Base-by-base conservation (phyloP, 805 yeast genomes). In the Pichia nakasei region DNA sequence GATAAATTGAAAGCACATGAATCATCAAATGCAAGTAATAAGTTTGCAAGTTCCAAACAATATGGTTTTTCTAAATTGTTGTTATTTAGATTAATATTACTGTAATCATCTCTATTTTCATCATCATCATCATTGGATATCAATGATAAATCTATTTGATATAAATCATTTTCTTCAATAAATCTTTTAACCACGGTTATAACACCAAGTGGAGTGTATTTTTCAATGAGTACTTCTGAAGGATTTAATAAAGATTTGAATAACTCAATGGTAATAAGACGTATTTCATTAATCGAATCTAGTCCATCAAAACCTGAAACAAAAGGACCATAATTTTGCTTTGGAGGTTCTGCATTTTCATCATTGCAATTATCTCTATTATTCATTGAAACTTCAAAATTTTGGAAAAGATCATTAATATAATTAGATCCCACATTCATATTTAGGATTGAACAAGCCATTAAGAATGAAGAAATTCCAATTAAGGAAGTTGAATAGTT, bases 371-470 rank as follows among this genome's bases (percentile, higher is more conserved):
- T 46, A 21, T 45, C 47, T 18, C 49, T 46, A 27, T 49, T 45
- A 41, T 53, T 53, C 24, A 49, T 46, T 35, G 37, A 49, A 37
- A 50, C 41, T 32, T 48, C 38, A 27, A 34, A 43, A 13, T 31
- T 39, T 6, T 50, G 47, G 35, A 44, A 50, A 22, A 59, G 48
- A 13, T 38, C 48, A 31, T 59, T 61, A 18, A 72, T 52, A 35
- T 60, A 57, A 22, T 56, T 54, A 2, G 70, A 52, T 13, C 75
- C 78, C 37, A 68, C 56, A 22, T 74, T 68, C 38, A 74, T 58
- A 22, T 71, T 71, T 35, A 76, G 57, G 68, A 76, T 73, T 17
- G 77, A 66, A 49, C 78, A 73, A 12, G 82, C 76, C 47, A 76
- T 57, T 43, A 74, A 57, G 51, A 72, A 73, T n/a, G 78, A 75